Evolutionary conservation across 1,139 yeast genomes (phyloP).

Genomic region (Debaryomyces robertsiae): DNA sequence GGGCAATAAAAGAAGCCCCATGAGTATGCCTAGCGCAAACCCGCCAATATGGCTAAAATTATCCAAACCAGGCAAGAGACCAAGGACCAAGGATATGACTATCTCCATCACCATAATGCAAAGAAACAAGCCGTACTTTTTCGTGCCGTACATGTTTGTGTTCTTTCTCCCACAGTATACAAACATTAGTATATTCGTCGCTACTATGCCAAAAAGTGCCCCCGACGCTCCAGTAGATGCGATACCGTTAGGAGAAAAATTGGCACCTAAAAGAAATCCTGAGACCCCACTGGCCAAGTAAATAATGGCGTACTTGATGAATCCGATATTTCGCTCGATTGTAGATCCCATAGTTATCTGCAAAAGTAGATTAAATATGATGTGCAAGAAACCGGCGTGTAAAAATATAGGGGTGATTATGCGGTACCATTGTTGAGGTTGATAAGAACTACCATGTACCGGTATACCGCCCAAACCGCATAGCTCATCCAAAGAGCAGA

Average conservation of each 20-base stretch:
- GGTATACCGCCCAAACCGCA: slow-evolving; percentile 63
- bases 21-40: slow-evolving; percentile 61
- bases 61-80: slow-evolving; percentile 73
- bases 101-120: slow-evolving; percentile 57
- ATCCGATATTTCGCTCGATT: slow-evolving; percentile 63
- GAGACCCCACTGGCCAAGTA: slow-evolving; percentile 66
- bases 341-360: slow-evolving; percentile 66
- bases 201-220: slow-evolving; percentile 69
- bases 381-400: slow-evolving; percentile 76
- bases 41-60: slow-evolving; percentile 82
- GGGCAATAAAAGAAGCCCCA: slow-evolving; percentile 55
- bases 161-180: slow-evolving; percentile 55
- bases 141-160: slow-evolving; percentile 46
- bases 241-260: slow-evolving; percentile 69
- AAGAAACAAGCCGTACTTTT: slow-evolving; percentile 47
- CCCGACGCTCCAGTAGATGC: slow-evolving; percentile 81
- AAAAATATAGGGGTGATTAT: slow-evolving; percentile 70
- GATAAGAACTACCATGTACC: slow-evolving; percentile 26
- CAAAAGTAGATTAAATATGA: slow-evolving; percentile 61
- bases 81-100: slow-evolving; percentile 61
- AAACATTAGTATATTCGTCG: slow-evolving; percentile 60
- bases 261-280: slow-evolving; percentile 72
- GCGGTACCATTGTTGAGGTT: slow-evolving; percentile 72
- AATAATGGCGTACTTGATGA: slow-evolving; percentile 54
- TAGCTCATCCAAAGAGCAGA: slow-evolving; percentile 57